These are phyloP conservation scores for Tremella yokohamensis DNA, from an alignment of 768 basidiomycete species.

Conservation along the genomic window DNA sequence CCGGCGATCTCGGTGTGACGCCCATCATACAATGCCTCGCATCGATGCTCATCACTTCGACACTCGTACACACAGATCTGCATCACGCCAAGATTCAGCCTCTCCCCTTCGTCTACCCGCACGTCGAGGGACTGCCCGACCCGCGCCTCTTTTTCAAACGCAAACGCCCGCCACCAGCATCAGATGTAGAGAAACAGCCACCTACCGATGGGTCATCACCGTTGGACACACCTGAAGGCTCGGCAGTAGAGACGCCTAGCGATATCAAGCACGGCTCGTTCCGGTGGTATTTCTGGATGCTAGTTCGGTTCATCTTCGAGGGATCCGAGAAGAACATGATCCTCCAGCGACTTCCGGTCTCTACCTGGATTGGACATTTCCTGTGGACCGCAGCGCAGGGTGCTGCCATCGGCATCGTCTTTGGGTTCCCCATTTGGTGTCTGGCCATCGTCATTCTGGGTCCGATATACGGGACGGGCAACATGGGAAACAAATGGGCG, in stretches of 20 bases:
- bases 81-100: slow-evolving; percentile 42
- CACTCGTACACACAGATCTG: slow-evolving; percentile 51
- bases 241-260: background rate
- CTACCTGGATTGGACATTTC: slow-evolving; percentile 30
- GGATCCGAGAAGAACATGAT: slow-evolving; percentile 51
- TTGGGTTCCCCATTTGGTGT: slow-evolving; percentile 50
- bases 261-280: slow-evolving; percentile 7
- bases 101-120: slow-evolving; percentile 49
- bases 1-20: slow-evolving; percentile 49
- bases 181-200: slow-evolving; percentile 2
- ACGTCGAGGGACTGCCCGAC: slow-evolving; percentile 48
- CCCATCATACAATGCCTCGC: slow-evolving; percentile 43
- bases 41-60: slow-evolving; percentile 51
- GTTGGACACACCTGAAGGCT: background rate
- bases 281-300: slow-evolving; percentile 39
- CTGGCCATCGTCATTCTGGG: slow-evolving; percentile 48
- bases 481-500: slow-evolving; percentile 45
- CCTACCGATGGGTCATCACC: background rate
- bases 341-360: slow-evolving; percentile 12
- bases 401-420: slow-evolving; percentile 41
- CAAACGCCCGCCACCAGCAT: background rate
- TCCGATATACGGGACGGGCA: slow-evolving; percentile 44
- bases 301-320: slow-evolving; percentile 49
- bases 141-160: slow-evolving; percentile 25
- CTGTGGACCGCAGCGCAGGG: slow-evolving; percentile 47